Percentiles rank a stretch among this genome's conserved stretches.
These are phyloP conservation scores for Diaporthe velutina DNA, from an alignment of 2,329 filamentous ascomycete species.

Conservation along the genomic window DNA sequence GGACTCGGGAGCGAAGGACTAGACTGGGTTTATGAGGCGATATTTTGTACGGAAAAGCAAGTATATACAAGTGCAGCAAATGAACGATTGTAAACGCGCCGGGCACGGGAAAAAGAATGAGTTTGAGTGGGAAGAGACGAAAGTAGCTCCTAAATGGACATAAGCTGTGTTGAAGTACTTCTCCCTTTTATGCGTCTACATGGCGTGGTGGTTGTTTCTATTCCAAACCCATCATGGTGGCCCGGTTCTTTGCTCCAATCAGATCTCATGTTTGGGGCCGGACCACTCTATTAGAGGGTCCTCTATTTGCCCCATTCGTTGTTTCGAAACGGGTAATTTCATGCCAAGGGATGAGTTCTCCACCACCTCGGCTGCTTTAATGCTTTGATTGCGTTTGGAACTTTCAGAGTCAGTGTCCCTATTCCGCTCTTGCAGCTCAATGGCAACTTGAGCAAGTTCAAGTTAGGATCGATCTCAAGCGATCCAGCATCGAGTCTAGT, in stretches of 20 bases:
- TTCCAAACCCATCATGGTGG: background rate
- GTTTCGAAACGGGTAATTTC: slow-evolving; percentile 13
- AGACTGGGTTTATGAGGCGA: too few species aligned
- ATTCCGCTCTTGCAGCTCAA: background rate
- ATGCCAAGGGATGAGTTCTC: slow-evolving; percentile 3
- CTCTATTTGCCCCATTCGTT: slow-evolving; percentile 6
- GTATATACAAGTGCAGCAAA: background rate
- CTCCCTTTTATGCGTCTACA: background rate
- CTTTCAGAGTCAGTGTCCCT: background rate
- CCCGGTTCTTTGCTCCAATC: background rate
- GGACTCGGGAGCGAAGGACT: background rate
- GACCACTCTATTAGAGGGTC: slow-evolving; percentile 1
- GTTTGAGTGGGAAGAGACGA: background rate
- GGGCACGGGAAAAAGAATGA: background rate
- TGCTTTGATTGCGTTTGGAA: background rate
- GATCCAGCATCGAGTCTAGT: background rate
- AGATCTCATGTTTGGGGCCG: background rate
- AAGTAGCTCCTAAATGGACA: background rate
- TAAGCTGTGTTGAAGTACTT: background rate
- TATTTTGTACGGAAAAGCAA: background rate
- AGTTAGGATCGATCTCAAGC: background rate
- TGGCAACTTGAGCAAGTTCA: background rate
- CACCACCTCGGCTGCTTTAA: background rate
- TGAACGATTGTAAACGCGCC: background rate
- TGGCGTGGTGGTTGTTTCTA: slow-evolving; percentile 1